Percentiles rank a stretch among this genome's conserved stretches.
Conservation (phyloP, 768 basidiomycete genomes). For the Boletus subparvulus region DNA sequence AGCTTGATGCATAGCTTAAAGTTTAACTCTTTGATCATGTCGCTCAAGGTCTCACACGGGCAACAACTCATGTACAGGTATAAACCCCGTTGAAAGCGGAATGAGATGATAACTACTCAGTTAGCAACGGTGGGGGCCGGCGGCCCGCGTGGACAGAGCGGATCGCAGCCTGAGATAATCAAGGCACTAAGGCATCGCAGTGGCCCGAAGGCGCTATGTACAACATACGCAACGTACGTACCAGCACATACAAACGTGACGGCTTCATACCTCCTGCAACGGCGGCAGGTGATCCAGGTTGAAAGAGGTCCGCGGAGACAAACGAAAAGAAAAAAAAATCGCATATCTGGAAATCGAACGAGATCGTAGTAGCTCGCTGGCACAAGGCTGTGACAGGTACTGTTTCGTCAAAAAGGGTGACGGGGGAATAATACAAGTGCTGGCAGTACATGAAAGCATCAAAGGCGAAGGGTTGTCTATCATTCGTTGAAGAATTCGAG, state of each 20-base stretch:
- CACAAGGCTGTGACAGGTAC: conserved; percentile 16
- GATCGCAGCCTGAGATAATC: not conserved
- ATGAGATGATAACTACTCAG: not conserved
- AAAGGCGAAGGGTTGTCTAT: not conserved
- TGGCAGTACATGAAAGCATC: not conserved
- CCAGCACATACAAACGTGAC: conserved; percentile 11
- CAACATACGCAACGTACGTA: not conserved
- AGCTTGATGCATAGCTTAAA: not conserved
- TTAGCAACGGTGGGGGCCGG: not conserved
- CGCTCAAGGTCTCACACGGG: not conserved
- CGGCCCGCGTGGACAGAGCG: conserved; percentile 1
- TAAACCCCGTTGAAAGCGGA: not conserved
- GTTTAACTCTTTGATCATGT: too few species aligned
- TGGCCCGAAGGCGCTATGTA: not conserved
- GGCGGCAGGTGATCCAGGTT: conserved; percentile 6
- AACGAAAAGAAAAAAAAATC: not conserved
- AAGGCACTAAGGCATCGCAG: conserved; percentile 2
- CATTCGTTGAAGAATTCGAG: conserved; percentile 39
- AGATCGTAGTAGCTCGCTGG: conserved; percentile 6
- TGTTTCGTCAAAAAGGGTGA: conserved; percentile 16
- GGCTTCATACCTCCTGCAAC: not conserved
- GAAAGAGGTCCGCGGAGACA: conserved; percentile 11
- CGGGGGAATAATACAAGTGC: not conserved
- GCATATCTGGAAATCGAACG: conserved; percentile 1
- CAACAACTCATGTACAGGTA: not conserved